These are phyloP conservation scores for Kickxella alabastrina DNA, from an alignment of 192 early-diverging fungal genomes.

Conservation along the genomic window DNA sequence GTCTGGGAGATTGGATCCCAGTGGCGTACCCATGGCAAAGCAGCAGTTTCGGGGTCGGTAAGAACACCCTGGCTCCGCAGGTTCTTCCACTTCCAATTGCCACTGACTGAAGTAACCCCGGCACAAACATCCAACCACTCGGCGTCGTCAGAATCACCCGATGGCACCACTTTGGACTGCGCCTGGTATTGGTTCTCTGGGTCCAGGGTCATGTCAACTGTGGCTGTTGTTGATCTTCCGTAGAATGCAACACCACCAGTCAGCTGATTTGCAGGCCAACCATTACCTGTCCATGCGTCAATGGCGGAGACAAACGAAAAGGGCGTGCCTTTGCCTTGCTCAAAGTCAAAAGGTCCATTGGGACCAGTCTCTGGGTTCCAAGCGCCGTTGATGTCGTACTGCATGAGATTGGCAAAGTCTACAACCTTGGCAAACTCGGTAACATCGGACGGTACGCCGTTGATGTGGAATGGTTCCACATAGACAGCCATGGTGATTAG, in stretches of 20 bases:
- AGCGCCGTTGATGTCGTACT: constrained; percentile 58
- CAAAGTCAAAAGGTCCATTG: constrained; percentile 54
- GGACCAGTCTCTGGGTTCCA: constrained; percentile 57
- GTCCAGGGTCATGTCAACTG: constrained; percentile 27
- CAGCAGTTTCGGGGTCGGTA: constrained; percentile 44
- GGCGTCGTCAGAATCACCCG: constrained; percentile 56
- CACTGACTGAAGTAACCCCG: constrained; percentile 42
- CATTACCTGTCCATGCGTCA: constrained; percentile 55
- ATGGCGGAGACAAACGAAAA: constrained; percentile 52
- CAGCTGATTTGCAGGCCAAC: constrained; percentile 60
- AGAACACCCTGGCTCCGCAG: constrained; percentile 55
- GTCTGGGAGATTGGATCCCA: constrained; percentile 57
- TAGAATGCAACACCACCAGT: constrained; percentile 62
- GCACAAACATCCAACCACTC: constrained; percentile 55
- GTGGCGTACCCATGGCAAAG: constrained; percentile 56
- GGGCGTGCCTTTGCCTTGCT: constrained; percentile 26
- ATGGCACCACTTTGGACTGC: constrained; percentile 16
- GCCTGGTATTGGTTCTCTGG: constrained; percentile 28
- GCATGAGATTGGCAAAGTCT: constrained; percentile 64
- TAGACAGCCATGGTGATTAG: constrained; percentile 62
- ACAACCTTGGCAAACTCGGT: constrained; percentile 59
- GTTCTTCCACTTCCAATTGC: constrained; percentile 62
- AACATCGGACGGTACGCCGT: constrained; percentile 50
- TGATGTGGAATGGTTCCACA: constrained; percentile 55
- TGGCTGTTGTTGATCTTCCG: constrained; percentile 51